Conservation (phyloP, 2,329 filamentous ascomycete species). For the Magnaporthales sp. region DNA sequence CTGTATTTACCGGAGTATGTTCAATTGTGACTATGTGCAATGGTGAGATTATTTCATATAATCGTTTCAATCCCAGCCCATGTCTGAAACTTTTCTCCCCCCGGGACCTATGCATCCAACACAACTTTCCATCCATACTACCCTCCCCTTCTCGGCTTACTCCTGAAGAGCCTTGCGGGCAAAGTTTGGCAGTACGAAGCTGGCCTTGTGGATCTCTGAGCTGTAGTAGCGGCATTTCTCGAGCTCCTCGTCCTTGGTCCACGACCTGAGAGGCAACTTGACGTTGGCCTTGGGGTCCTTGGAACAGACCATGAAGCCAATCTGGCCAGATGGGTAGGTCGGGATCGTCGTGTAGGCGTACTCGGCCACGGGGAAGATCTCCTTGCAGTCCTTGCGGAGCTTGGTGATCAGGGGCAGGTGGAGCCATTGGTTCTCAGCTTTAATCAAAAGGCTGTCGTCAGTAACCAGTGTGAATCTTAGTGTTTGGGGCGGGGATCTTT, state of each 20-base stretch:
- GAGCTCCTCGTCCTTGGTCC: slow-evolving; percentile 82
- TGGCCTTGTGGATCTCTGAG: slow-evolving; percentile 89
- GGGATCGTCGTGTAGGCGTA: slow-evolving; percentile 99
- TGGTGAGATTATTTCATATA: not conserved
- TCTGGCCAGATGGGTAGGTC: slow-evolving; percentile 97
- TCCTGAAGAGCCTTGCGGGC: slow-evolving; percentile 64
- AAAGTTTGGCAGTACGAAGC: slow-evolving; percentile 89
- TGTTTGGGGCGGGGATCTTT: not conserved
- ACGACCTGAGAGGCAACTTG: slow-evolving; percentile 73
- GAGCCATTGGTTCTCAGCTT: slow-evolving; percentile 97
- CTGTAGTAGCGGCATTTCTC: slow-evolving; percentile 96
- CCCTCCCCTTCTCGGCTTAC: slow-evolving; percentile 22
- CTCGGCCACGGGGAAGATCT: slow-evolving; percentile 95
- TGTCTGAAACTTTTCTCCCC: not conserved
- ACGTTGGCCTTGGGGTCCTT: slow-evolving; percentile 84
- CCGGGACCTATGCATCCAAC: not conserved
- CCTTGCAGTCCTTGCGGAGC: slow-evolving; percentile 93
- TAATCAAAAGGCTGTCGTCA: not conserved
- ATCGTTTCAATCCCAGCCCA: not conserved
- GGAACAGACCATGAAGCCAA: slow-evolving; percentile 99
- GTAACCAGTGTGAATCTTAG: not conserved
- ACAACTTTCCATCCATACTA: not conserved
- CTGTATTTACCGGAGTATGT: not conserved
- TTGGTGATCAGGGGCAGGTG: slow-evolving; percentile 88
- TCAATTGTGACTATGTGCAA: not conserved